Percentiles rank a stretch among this genome's conserved stretches.
Evolutionary conservation across 352 stramenopile species (phyloP).

Genomic region (Phytophthora agathidicida): DNA sequence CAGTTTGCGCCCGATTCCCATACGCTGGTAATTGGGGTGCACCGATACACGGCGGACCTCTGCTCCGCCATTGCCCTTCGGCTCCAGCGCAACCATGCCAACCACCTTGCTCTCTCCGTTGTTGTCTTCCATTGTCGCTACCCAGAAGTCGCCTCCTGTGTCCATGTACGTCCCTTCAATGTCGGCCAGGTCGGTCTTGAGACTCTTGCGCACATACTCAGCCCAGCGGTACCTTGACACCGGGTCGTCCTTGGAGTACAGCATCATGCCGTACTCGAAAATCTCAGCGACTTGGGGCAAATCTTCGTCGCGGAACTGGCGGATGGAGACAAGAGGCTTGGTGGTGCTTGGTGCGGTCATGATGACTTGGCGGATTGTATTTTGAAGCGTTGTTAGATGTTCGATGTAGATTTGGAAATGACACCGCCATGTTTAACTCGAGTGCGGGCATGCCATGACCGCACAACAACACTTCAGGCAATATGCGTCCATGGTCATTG

Average conservation of each 20-base stretch:
- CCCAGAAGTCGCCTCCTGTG: conserved; percentile 53
- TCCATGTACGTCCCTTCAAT: conserved; percentile 42
- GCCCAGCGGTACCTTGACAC: conserved; percentile 21
- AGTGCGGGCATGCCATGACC: not conserved
- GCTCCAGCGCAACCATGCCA: conserved; percentile 36
- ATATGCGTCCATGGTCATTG: too few relatives aligned
- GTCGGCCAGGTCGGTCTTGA: conserved; percentile 41
- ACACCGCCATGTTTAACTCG: not conserved
- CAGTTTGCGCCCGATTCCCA: conserved; percentile 33
- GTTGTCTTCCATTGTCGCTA: conserved; percentile 30
- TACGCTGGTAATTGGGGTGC: conserved; percentile 24
- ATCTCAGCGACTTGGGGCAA: conserved; percentile 36
- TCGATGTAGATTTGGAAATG: conserved; percentile 10
- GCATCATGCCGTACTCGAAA: conserved; percentile 49
- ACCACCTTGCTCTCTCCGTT: conserved; percentile 22
- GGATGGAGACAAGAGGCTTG: conserved; percentile 24
- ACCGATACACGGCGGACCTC: conserved; percentile 44
- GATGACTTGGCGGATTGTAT: not conserved
- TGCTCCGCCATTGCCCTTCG: conserved; percentile 13
- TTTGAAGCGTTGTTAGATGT: not conserved
- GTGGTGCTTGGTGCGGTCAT: conserved; percentile 10
- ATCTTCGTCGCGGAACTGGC: conserved; percentile 40
- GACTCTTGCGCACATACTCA: conserved; percentile 38
- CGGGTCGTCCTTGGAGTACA: conserved; percentile 33
- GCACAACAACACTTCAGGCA: too few relatives aligned